Conservation (phyloP, 768 basidiomycete genomes). For the Austroboletus eburneus region DNA sequence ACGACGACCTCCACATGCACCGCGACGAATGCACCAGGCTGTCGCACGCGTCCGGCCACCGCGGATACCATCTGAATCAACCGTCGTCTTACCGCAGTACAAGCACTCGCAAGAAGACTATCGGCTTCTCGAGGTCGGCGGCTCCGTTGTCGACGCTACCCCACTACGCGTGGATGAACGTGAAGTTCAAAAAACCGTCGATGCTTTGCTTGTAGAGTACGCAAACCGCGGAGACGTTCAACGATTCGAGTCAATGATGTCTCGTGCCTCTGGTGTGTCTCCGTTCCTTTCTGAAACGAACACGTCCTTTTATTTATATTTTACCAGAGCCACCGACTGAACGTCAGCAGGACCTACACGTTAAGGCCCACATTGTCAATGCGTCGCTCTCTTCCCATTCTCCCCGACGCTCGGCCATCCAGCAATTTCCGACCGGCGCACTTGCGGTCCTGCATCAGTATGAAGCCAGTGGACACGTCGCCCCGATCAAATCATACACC, state of each 20-base stretch:
- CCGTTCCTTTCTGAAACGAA: not conserved
- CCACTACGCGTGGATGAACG: no score
- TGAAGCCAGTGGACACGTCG: conserved; percentile 57
- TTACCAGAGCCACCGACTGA: conserved; percentile 40
- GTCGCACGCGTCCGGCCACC: not conserved
- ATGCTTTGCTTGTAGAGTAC: conserved; percentile 46
- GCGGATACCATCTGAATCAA: not conserved
- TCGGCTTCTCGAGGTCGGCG: conserved; percentile 11
- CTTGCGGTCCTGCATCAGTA: conserved; percentile 67
- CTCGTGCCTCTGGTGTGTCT: conserved; percentile 41
- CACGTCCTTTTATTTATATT: conserved; percentile 15
- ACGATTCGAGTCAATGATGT: conserved; percentile 44
- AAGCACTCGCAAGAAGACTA: not conserved
- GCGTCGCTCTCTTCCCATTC: conserved; percentile 19
- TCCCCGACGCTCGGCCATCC: conserved; percentile 10
- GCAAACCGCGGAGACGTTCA: conserved; percentile 43
- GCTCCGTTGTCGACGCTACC: no score
- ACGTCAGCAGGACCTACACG: conserved; percentile 63
- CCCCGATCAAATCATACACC: conserved; percentile 74
- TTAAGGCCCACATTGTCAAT: conserved; percentile 55
- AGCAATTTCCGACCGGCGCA: conserved; percentile 56
- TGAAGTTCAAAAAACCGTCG: conserved; percentile 38
- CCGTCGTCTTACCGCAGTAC: conserved; percentile 3
- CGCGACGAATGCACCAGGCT: conserved; percentile 21
- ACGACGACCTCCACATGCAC: conserved; percentile 1